Conservation (phyloP, 2,329 filamentous ascomycete genomes). For the Tolypocladium inflatum region DNA sequence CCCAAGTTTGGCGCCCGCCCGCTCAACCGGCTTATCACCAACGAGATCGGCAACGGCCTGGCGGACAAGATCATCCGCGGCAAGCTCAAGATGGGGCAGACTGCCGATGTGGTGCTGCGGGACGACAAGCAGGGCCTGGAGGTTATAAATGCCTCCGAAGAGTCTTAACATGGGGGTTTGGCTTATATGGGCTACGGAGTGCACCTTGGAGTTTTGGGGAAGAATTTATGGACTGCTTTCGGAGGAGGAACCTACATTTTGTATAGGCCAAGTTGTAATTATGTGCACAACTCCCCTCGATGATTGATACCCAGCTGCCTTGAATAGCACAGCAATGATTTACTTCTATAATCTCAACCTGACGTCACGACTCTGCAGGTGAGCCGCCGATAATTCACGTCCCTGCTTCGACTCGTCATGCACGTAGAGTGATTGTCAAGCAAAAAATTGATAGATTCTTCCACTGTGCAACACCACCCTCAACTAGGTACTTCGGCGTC, state of each 20-base stretch:
- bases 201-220: not conserved
- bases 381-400: too few relatives aligned
- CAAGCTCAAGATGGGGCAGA: constrained; percentile 65
- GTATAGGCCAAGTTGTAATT: not conserved
- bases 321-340: not conserved
- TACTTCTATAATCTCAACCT: not conserved
- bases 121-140: constrained; percentile 50
- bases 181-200: not conserved
- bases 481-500: not conserved
- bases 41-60: constrained; percentile 78
- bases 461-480: not conserved
- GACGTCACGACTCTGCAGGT: not conserved
- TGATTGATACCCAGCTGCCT: not conserved
- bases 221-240: not conserved
- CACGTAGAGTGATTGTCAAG: not conserved
- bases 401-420: not conserved
- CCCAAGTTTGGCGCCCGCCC: constrained; percentile 85
- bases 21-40: constrained; percentile 81
- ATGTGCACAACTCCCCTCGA: not conserved
- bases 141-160: constrained; percentile 24
- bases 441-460: not conserved
- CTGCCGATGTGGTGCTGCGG: constrained; percentile 59
- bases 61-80: constrained; percentile 91
- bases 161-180: constrained; percentile 1
- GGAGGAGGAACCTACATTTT: not conserved